Percentiles rank a stretch among this genome's conserved stretches.
These are phyloP conservation scores for Umbellularia californica DNA, from an alignment of 164 flowering plant species.

Conservation along the genomic window DNA sequence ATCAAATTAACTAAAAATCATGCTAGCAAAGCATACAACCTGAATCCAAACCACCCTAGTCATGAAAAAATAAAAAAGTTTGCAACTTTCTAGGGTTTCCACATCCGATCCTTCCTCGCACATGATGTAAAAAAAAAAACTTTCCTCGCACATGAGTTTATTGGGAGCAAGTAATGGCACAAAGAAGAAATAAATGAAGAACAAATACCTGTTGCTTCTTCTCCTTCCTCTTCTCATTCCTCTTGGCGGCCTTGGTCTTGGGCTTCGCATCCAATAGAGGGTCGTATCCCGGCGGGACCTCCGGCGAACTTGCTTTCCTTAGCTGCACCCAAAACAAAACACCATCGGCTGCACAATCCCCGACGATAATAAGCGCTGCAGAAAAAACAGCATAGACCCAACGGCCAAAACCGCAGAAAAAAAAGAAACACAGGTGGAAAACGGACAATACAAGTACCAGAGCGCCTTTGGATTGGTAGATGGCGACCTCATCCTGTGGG, in stretches of 20 bases:
- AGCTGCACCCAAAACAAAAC: constrained; percentile 16
- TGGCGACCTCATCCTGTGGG: constrained; percentile 37
- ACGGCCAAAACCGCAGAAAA: background rate
- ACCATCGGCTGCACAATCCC: constrained; percentile 6
- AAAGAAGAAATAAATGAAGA: background rate
- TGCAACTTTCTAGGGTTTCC: no score
- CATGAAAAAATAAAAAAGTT: no score
- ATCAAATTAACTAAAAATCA: no score
- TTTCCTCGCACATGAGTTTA: no score
- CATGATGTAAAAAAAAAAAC: no score
- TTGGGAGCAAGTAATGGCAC: no score
- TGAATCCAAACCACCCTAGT: no score
- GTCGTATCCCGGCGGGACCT: constrained; percentile 34
- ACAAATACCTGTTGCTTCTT: constrained; percentile 24
- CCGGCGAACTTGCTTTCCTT: constrained; percentile 19
- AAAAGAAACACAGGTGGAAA: background rate
- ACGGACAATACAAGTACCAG: constrained; percentile 9
- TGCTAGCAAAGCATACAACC: no score
- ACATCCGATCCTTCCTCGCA: no score
- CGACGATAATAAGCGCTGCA: no score
- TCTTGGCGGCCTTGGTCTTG: constrained; percentile 31
- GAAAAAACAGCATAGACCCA: background rate
- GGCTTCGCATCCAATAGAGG: constrained; percentile 28
- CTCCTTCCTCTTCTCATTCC: constrained; percentile 37
- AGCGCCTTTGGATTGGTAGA: constrained; percentile 36